Percentiles rank a stretch among this genome's conserved stretches.
Evolutionary conservation across 306 rosid genomes (phyloP).

Genomic region (Ormosia semicastrata): DNA sequence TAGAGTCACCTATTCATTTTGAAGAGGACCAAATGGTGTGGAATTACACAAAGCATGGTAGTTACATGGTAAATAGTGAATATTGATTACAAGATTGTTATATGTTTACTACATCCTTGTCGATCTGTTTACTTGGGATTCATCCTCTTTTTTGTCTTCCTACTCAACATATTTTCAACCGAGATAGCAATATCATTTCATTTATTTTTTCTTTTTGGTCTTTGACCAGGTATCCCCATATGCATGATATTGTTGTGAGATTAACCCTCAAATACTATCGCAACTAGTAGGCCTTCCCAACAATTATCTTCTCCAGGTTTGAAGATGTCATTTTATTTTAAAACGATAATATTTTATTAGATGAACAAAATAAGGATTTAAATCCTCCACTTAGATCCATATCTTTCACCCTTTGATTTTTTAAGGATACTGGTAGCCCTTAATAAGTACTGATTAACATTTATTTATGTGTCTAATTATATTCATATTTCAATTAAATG

Average conservation of each 20-base stretch:
- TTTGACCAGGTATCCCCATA: no score
- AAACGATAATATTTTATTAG: neutral
- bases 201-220: no score
- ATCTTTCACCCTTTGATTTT: neutral
- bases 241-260: no score
- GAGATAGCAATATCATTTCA: no score
- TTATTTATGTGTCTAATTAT: neutral
- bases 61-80: neutral
- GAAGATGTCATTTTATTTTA: neutral
- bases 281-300: no score
- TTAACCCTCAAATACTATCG: no score
- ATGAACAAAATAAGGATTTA: neutral
- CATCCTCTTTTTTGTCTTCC: no score
- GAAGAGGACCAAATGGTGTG: neutral
- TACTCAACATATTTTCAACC: no score
- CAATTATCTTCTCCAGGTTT: no score
- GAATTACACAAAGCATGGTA: neutral
- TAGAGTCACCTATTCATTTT: neutral
- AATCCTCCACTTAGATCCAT: neutral
- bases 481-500: neutral
- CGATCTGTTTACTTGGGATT: no score
- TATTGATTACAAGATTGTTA: neutral
- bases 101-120: neutral
- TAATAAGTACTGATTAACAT: neutral
- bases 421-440: neutral